phyloP scores from a whole-genome alignment of 2,329 filamentous ascomycete species.

The Penicillium digitatum region DNA sequence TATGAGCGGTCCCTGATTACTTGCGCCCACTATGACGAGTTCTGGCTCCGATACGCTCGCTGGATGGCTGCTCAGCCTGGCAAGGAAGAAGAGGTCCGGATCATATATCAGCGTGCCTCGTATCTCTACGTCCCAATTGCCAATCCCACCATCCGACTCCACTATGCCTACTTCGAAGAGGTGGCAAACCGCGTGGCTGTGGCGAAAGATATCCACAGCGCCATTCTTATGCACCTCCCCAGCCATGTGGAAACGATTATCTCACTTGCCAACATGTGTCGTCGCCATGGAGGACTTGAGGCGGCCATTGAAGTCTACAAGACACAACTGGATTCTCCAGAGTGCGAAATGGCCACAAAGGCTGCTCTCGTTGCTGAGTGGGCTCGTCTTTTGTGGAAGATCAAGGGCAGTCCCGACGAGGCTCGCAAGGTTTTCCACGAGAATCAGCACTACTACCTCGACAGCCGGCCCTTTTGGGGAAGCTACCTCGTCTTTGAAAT shows the following conservation, averaged over 20 bases:
- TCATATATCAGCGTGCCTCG: conserved; percentile 84
- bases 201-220: conserved; percentile 77
- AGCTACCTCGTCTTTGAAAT: conserved; percentile 87
- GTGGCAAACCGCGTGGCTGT: conserved; percentile 70
- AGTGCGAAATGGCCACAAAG: conserved; percentile 73
- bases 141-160: conserved; percentile 74
- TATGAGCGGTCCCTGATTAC: conserved; percentile 94
- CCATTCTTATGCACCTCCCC: conserved; percentile 71
- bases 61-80: conserved; percentile 82
- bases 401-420: conserved; percentile 73
- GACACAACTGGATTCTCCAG: conserved; percentile 68
- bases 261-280: conserved; percentile 79
- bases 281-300: conserved; percentile 77
- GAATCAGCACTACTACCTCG: conserved; percentile 77
- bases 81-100: conserved; percentile 85
- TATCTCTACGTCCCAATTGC: conserved; percentile 84
- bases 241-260: conserved; percentile 83
- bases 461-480: conserved; percentile 85
- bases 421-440: conserved; percentile 78
- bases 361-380: conserved; percentile 84
- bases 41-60: conserved; percentile 93
- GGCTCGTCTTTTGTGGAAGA: conserved; percentile 82
- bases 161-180: conserved; percentile 95
- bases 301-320: conserved; percentile 81
- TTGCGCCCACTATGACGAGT: conserved; percentile 92